phyloP scores from a whole-genome alignment of 2,329 filamentous ascomycete genomes.

The Colletotrichum sidae region DNA sequence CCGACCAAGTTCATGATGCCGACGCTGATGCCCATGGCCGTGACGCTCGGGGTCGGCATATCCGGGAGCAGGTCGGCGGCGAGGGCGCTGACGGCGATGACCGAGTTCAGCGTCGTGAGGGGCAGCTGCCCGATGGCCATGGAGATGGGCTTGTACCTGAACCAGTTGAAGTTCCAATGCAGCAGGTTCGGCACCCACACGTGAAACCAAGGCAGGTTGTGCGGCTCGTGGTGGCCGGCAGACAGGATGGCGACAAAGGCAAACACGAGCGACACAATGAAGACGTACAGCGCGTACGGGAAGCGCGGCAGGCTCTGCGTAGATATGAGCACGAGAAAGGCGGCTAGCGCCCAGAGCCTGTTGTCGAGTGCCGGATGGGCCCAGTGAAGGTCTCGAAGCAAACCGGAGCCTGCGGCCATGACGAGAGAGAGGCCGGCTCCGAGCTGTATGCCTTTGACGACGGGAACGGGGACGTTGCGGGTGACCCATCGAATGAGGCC shows the following conservation, averaged over 20 bases:
- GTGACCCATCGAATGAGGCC: conserved; percentile 82
- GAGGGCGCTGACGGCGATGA: conserved; percentile 87
- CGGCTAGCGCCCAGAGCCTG: conserved; percentile 78
- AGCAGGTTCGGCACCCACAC: conserved; percentile 70
- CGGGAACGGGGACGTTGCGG: conserved; percentile 81
- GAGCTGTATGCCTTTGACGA: conserved; percentile 95
- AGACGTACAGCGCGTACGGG: conserved; percentile 83
- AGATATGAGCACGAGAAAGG: conserved; percentile 77
- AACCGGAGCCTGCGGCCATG: conserved; percentile 77
- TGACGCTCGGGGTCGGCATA: conserved; percentile 75
- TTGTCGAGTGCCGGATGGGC: conserved; percentile 78
- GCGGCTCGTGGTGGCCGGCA: conserved; percentile 39
- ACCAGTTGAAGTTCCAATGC: conserved; percentile 56
- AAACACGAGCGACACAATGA: conserved; percentile 75
- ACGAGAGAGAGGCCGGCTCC: conserved; percentile 88
- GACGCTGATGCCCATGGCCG: conserved; percentile 83
- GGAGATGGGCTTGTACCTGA: conserved; percentile 50
- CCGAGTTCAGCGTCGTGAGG: conserved; percentile 90
- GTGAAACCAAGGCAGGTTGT: conserved; percentile 61
- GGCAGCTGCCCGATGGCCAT: conserved; percentile 89
- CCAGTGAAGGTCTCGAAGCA: conserved; percentile 79
- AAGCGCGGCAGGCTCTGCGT: conserved; percentile 74
- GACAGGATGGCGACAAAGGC: conserved; percentile 59
- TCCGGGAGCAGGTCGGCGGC: conserved; percentile 81
- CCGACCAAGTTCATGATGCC: conserved; percentile 84